Base-by-base conservation (phyloP, 805 yeast species). In the Spathaspora girioi region DNA sequence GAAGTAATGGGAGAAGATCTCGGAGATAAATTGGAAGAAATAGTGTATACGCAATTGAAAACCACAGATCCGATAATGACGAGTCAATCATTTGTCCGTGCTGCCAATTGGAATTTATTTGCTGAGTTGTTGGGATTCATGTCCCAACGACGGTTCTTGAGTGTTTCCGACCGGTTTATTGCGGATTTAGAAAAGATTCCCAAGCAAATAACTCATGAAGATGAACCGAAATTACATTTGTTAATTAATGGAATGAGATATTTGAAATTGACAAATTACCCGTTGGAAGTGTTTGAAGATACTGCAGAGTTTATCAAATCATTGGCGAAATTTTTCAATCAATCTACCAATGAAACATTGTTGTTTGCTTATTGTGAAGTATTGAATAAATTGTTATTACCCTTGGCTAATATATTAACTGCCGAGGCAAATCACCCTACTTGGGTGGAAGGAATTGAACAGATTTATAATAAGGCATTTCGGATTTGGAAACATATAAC, bases 351-450 rank as follows among this genome's bases (percentile, higher is more conserved):
- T 55, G 82, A 83, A 48, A 77, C 83, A 2, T 76, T 93, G 1
- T 75, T 83, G 32, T 75, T 80, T 52, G 92, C 96, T 1, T 96
- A 93, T 63, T 87, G 94, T 45, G 96, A 90, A 56, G 96, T 90
- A 1, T 74, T 92, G 40, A 79, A 86, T 50, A 84, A 82, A 49
- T 77, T 94, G 23, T 69, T 94, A 2, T 70, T 90, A 41, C 96
- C 97, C 0, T 66, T 94, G 20, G 96, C 97, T 0, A 93, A 89
- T 8, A 76, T 83, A 1, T 76, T 92, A 31, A 89, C 97, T 0
- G 98, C 97, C 0, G 99, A 94, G 64, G 92, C 90, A 0, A 93
- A 94, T 61, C 96, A 93, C 65, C 99, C 99, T 2, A 83, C 87
- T 1, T 94, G 99, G 99, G 84, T 86, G 0, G 88, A 83, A 41